Evolutionary conservation across 352 stramenopile species (phyloP).

Genomic region (Aphanomyces invadans): DNA sequence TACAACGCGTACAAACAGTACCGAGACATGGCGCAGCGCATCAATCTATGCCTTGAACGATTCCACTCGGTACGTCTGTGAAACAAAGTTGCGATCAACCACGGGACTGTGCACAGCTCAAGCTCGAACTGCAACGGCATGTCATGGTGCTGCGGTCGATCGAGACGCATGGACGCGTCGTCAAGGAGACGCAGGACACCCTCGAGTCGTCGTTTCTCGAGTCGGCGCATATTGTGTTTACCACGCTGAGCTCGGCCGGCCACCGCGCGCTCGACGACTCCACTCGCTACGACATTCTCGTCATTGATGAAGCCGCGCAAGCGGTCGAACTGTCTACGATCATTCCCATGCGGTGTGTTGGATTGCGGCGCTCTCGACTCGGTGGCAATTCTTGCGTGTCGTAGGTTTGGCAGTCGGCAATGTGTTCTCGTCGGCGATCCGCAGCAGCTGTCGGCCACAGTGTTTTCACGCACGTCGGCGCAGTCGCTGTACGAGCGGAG

Average conservation of each 20-base stretch:
- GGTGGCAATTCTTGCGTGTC: not conserved
- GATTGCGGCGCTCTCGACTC: no score
- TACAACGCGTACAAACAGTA: slow-evolving; percentile 68
- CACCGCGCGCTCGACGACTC: slow-evolving; percentile 71
- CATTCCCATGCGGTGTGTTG: slow-evolving; percentile 83
- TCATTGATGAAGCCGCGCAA: slow-evolving; percentile 83
- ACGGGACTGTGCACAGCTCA: slow-evolving; percentile 37
- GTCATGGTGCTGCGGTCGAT: slow-evolving; percentile 61
- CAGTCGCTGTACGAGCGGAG: slow-evolving; percentile 86
- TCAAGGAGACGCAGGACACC: slow-evolving; percentile 58
- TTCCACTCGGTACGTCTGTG: not conserved
- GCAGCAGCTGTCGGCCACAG: slow-evolving; percentile 89
- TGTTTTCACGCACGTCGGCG: slow-evolving; percentile 82
- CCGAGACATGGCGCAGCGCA: slow-evolving; percentile 55
- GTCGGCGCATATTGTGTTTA: slow-evolving; percentile 89
- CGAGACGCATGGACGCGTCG: slow-evolving; percentile 55
- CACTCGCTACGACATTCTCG: slow-evolving; percentile 68
- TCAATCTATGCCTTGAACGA: slow-evolving; percentile 77
- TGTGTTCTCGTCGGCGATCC: slow-evolving; percentile 91
- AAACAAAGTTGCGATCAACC: no score
- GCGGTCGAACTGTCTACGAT: slow-evolving; percentile 81
- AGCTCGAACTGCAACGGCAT: slow-evolving; percentile 78
- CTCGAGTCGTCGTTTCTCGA: slow-evolving; percentile 84
- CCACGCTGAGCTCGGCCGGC: slow-evolving; percentile 84
- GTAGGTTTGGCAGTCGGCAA: slow-evolving; percentile 80